These are phyloP conservation scores for Nosema granulosis DNA, from an alignment of 371 early-diverging fungal species.

Conservation along the genomic window DNA sequence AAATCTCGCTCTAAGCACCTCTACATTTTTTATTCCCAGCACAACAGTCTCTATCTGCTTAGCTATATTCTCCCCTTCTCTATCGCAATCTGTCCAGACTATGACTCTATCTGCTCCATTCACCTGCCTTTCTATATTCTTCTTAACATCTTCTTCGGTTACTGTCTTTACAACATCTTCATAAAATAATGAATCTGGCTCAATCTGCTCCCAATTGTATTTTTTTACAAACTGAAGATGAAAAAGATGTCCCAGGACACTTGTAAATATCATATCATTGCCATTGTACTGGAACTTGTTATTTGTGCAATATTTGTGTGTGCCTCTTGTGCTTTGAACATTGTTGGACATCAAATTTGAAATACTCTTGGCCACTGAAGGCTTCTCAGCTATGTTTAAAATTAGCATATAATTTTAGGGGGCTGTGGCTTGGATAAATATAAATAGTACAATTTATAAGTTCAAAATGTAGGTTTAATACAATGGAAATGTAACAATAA, in stretches of 20 bases:
- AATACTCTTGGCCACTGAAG: constrained; percentile 85
- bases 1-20: constrained; percentile 69
- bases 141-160: constrained; percentile 62
- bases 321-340: constrained; percentile 12
- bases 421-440: no score
- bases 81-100: constrained; percentile 99
- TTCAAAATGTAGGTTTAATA: no score
- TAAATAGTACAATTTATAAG: no score
- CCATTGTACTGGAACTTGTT: constrained; percentile 49
- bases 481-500: no score
- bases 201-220: constrained; percentile 58
- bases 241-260: constrained; percentile 67
- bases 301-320: constrained; percentile 64
- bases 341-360: constrained; percentile 72
- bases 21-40: constrained; percentile 37
- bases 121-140: constrained; percentile 71
- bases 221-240: constrained; percentile 59
- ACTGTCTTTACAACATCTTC: constrained; percentile 33
- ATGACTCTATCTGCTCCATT: constrained; percentile 71
- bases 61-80: constrained; percentile 97
- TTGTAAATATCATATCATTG: constrained; percentile 65
- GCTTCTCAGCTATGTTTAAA: constrained; percentile 89
- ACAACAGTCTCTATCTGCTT: constrained; percentile 70
- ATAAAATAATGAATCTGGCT: constrained; percentile 61
- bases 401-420: constrained; percentile 62